These are phyloP conservation scores for Calocybe gambosa DNA, from an alignment of 1,284 basidiomycete genomes.

Conservation along the genomic window DNA sequence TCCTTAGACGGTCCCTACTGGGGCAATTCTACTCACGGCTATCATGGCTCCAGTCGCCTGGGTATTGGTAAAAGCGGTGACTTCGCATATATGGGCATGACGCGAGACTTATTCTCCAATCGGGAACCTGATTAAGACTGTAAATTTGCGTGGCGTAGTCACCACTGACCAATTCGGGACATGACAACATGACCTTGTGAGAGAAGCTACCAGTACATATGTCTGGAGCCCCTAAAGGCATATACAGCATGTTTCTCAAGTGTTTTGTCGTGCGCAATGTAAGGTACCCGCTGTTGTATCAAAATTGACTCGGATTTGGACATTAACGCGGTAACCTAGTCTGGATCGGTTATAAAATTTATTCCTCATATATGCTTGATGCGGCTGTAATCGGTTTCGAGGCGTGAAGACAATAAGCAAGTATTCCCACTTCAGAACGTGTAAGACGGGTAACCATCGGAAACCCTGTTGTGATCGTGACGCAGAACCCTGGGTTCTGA, in stretches of 20 bases:
- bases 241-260: slow-evolving; percentile 7
- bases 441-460: not conserved
- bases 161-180: slow-evolving; percentile 2
- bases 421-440: slow-evolving; percentile 13
- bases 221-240: slow-evolving; percentile 14
- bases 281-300: slow-evolving; percentile 5
- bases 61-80: slow-evolving; percentile 19
- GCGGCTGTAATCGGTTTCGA: slow-evolving; percentile 8
- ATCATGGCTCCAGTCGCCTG: slow-evolving; percentile 17
- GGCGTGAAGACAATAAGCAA: slow-evolving; percentile 21
- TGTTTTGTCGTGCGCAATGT: slow-evolving; percentile 8
- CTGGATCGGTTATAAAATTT: slow-evolving; percentile 11
- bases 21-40: slow-evolving; percentile 17
- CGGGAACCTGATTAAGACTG: slow-evolving; percentile 7
- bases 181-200: slow-evolving; percentile 8
- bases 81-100: slow-evolving; percentile 12
- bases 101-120: slow-evolving; percentile 1
- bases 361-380: slow-evolving; percentile 10
- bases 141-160: slow-evolving; percentile 9
- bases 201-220: slow-evolving; percentile 7
- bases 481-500: slow-evolving; percentile 23
- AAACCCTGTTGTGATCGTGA: slow-evolving; percentile 7
- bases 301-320: not conserved
- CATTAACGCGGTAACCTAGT: slow-evolving; percentile 2
- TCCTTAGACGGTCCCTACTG: slow-evolving; percentile 19